Evolutionary conservation across 805 yeast genomes (phyloP).

Genomic region (Wickerhamiella lipophila): DNA sequence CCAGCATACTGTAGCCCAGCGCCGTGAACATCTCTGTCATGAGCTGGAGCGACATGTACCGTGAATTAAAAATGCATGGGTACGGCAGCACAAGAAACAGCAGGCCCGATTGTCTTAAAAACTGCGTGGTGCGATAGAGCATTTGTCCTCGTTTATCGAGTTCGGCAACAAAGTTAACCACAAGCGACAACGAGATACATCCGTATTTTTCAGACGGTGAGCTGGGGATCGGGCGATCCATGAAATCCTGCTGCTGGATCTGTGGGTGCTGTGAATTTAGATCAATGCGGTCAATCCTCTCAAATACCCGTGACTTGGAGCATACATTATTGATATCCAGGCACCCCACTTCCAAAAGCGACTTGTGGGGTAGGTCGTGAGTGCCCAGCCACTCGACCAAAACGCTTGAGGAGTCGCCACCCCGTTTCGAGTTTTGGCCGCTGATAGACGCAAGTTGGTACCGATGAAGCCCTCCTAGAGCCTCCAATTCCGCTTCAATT

Average conservation of each 20-base stretch:
- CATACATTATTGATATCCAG: constrained; percentile 56
- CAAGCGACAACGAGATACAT: constrained; percentile 71
- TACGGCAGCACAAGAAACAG: constrained; percentile 76
- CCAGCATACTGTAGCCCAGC: constrained; percentile 45
- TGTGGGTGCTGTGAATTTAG: constrained; percentile 64
- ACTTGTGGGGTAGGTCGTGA: background rate
- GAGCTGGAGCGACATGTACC: constrained; percentile 47
- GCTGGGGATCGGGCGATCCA: constrained; percentile 63
- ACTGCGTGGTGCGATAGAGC: constrained; percentile 48
- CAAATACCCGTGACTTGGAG: constrained; percentile 44
- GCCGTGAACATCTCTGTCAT: constrained; percentile 37
- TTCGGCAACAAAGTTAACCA: constrained; percentile 75
- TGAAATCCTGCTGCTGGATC: constrained; percentile 69
- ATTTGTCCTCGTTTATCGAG: constrained; percentile 62
- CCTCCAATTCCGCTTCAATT: constrained; percentile 30
- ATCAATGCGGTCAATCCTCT: constrained; percentile 52
- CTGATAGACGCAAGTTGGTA: constrained; percentile 78
- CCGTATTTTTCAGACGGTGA: constrained; percentile 38
- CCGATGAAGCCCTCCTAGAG: constrained; percentile 60
- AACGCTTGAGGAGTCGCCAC: constrained; percentile 84
- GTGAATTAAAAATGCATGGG: constrained; percentile 73
- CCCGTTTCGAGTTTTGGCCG: constrained; percentile 68
- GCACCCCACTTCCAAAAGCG: constrained; percentile 76
- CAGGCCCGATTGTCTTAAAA: constrained; percentile 31
- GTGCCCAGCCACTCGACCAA: constrained; percentile 58